Conservation (phyloP, 164 flowering plant species). For the Litsea cubeba region DNA sequence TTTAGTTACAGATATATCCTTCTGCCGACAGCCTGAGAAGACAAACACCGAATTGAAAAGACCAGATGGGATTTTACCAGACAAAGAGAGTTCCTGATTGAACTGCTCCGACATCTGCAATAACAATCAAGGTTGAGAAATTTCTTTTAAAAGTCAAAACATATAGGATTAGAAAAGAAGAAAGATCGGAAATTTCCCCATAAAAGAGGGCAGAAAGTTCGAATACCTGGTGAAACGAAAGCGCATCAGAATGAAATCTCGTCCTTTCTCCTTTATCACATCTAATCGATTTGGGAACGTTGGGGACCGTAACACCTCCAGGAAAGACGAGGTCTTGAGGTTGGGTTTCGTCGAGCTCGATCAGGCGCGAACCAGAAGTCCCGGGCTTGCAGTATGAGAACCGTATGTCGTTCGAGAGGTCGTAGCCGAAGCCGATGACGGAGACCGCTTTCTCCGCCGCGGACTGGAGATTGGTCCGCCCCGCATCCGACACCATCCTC, state of each 20-base stretch:
- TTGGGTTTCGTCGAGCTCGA: conserved; percentile 42
- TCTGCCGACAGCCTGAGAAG: conserved; percentile 71
- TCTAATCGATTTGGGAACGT: conserved; percentile 55
- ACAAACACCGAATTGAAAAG: conserved; percentile 63
- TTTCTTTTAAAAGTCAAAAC: too few relatives aligned
- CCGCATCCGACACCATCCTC: neutral
- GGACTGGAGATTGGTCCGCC: conserved; percentile 31
- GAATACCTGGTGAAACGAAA: conserved; percentile 73
- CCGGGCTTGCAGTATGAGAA: conserved; percentile 57
- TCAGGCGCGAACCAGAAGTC: conserved; percentile 44
- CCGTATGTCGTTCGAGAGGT: conserved; percentile 50
- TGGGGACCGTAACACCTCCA: conserved; percentile 47
- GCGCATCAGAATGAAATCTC: conserved; percentile 74
- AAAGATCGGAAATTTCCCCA: too few relatives aligned
- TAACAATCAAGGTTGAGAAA: neutral
- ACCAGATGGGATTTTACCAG: conserved; percentile 83
- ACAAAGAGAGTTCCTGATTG: conserved; percentile 59
- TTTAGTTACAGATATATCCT: conserved; percentile 62
- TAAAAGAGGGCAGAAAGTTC: conserved; percentile 1
- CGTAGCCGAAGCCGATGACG: conserved; percentile 71
- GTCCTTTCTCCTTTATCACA: conserved; percentile 87
- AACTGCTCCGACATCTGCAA: conserved; percentile 85
- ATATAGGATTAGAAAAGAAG: too few relatives aligned
- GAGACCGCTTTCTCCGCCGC: conserved; percentile 80
- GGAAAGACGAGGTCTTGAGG: conserved; percentile 54